Base-by-base conservation (phyloP, 139 green algal genomes). In the Pycnococcus provasolii region DNA sequence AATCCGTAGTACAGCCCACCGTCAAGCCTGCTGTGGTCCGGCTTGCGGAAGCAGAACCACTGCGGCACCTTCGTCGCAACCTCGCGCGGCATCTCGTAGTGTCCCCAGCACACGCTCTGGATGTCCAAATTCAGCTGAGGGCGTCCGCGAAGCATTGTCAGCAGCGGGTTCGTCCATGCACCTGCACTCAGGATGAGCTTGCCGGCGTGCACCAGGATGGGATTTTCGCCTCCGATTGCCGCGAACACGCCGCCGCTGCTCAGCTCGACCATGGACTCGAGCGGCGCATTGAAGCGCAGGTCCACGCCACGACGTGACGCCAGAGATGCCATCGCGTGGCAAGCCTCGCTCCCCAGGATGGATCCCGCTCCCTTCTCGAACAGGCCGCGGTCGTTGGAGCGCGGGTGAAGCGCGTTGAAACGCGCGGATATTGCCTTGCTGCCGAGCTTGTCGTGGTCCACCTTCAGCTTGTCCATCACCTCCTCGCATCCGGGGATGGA, bases 1-100 rank as follows among this genome's bases (percentile, higher is more conserved):
- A 76, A 76, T 11, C 70, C 70, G 59, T 71, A 76, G 62, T 70
- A 75, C 42, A 75, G 45, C 1, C 69, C 69, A 5, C 63, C 69
- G 53, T 75, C 69, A n/a, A 45, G 59, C 48, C 40, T 61, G 1
- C 9, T 57, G 26, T 45, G 62, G 15, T 54, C 51, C 8, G 58
- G 51, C 70, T 71, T 67, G 15, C 62, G 42, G 57, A 76, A 76
- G 53, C 51, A 67, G 45, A 71, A 76, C 70, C 70, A 76, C 55
- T 76, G 70, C 8, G 70, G 70, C 3, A 58, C 43, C 6, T 58
- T 9, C 8, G 50, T 47, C 26, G 39, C 15, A 2, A 53, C 3
- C 42, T 60, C 54, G 45, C 26, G 26, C 26, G 26, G 26, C 26
- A 76, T 47, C 26, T 58, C 47, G 70, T 61, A 66, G 53, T 76